Conservation (phyloP, 2,329 filamentous ascomycete genomes). For the Daldinia eschscholtzii region DNA sequence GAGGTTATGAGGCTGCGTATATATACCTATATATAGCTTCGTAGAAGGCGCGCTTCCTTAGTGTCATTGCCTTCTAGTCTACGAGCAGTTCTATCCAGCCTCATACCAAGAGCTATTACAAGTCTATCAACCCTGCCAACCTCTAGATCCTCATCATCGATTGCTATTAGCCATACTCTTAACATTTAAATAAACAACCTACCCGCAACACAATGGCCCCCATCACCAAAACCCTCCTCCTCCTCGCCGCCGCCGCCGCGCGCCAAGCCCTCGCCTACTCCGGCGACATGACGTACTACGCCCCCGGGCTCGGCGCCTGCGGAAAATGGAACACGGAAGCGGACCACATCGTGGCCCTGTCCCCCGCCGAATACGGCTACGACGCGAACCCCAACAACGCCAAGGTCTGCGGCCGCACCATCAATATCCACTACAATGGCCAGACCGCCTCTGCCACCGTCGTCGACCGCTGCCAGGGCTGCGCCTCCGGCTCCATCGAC, state of each 20-base stretch:
- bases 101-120: neutral
- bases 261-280: conserved; percentile 32
- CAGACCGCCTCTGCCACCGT: conserved; percentile 43
- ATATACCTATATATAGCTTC: conserved; percentile 21
- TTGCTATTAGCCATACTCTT: neutral
- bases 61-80: neutral
- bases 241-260: conserved; percentile 25
- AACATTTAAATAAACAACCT: neutral
- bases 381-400: conserved; percentile 46
- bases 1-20: conserved; percentile 1
- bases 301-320: conserved; percentile 43
- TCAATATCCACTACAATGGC: conserved; percentile 44
- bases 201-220: conserved; percentile 32
- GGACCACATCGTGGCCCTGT: conserved; percentile 43
- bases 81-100: conserved; percentile 4
- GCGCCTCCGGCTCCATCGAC: conserved; percentile 44
- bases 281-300: conserved; percentile 45
- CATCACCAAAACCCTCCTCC: conserved; percentile 29
- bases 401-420: conserved; percentile 44
- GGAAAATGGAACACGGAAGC: conserved; percentile 31
- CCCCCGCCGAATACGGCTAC: conserved; percentile 41
- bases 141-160: neutral
- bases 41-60: neutral
- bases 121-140: neutral
- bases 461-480: conserved; percentile 45